A percentile compares a stretch with the other conserved stretches of the same genome.
These are phyloP conservation scores for Colletotrichum salicis DNA, from an alignment of 2,329 filamentous ascomycete genomes.

Conservation along the genomic window DNA sequence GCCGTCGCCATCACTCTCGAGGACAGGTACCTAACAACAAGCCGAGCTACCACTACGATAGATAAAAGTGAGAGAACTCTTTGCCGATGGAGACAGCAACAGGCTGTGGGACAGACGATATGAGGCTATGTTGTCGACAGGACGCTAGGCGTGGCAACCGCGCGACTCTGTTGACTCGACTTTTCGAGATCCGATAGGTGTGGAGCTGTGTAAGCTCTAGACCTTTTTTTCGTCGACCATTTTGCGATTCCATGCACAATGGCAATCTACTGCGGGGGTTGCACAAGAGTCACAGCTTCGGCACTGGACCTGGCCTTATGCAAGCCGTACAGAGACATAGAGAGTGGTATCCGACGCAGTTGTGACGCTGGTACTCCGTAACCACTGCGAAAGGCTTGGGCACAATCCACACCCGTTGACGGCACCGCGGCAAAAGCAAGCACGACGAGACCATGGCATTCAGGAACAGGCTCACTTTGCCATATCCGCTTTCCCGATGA, in stretches of 20 bases:
- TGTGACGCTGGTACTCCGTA: constrained; percentile 5
- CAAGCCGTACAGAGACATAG: constrained; percentile 12
- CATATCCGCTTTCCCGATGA: neutral
- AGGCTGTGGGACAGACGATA: neutral
- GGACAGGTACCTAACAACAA: neutral
- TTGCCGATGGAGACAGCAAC: no score
- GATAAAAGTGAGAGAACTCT: no score
- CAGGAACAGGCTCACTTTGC: neutral
- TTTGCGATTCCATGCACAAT: neutral
- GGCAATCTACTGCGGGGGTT: neutral
- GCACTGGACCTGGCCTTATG: constrained; percentile 11
- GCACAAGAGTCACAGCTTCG: neutral
- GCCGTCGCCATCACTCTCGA: constrained; percentile 3
- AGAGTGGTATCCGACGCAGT: neutral
- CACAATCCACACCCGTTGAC: constrained; percentile 10
- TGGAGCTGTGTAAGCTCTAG: constrained; percentile 1
- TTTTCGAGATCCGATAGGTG: neutral
- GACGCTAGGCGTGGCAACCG: neutral
- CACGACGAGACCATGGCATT: constrained; percentile 6
- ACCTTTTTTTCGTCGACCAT: neutral
- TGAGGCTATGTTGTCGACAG: neutral
- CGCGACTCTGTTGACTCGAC: neutral
- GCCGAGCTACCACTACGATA: neutral
- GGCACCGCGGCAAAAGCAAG: constrained; percentile 18
- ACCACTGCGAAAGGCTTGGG: neutral